Evolutionary conservation across 2,329 filamentous ascomycete genomes (phyloP).

Genomic region (Mycocentrospora acerina): DNA sequence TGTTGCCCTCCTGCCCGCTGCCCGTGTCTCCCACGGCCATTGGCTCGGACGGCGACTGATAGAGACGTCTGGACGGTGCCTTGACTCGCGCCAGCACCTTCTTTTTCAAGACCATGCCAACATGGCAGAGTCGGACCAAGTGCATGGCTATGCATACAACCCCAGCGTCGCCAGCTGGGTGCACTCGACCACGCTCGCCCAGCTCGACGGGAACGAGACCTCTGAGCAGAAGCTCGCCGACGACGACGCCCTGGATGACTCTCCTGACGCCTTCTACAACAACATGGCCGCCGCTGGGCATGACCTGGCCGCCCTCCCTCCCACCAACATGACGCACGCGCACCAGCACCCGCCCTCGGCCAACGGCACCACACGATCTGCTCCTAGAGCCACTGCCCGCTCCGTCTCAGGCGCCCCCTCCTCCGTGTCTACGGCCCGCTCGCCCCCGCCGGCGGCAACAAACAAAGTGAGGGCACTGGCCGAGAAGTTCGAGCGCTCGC

Average conservation of each 20-base stretch:
- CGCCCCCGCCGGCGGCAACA: slow-evolving; percentile 23
- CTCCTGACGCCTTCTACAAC: slow-evolving; percentile 37
- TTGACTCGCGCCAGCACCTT: slow-evolving; percentile 30
- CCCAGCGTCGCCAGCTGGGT: slow-evolving; percentile 37
- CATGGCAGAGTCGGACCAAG: slow-evolving; percentile 35
- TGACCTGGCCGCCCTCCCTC: slow-evolving; percentile 11
- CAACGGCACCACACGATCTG: slow-evolving; percentile 29
- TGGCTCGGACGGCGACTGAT: too few species aligned
- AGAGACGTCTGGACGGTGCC: slow-evolving; percentile 16
- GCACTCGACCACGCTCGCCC: slow-evolving; percentile 36
- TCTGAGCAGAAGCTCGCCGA: slow-evolving; percentile 1
- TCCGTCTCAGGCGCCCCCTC: slow-evolving; percentile 36
- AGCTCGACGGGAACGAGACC: slow-evolving; percentile 21
- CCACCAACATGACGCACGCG: slow-evolving; percentile 21
- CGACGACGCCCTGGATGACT: slow-evolving; percentile 1
- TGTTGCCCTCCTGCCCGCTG: too few species aligned
- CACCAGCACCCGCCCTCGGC: slow-evolving; percentile 31
- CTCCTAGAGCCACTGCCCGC: slow-evolving; percentile 23
- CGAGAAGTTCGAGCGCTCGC: slow-evolving; percentile 39
- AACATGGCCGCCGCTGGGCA: slow-evolving; percentile 15
- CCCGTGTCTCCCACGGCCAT: too few species aligned
- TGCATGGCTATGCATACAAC: slow-evolving; percentile 35
- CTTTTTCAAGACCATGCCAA: slow-evolving; percentile 17
- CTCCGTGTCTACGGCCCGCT: slow-evolving; percentile 21
- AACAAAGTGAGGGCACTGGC: slow-evolving; percentile 41